phyloP scores from a whole-genome alignment of 352 stramenopile genomes.

The Globisporangium viniferum region DNA sequence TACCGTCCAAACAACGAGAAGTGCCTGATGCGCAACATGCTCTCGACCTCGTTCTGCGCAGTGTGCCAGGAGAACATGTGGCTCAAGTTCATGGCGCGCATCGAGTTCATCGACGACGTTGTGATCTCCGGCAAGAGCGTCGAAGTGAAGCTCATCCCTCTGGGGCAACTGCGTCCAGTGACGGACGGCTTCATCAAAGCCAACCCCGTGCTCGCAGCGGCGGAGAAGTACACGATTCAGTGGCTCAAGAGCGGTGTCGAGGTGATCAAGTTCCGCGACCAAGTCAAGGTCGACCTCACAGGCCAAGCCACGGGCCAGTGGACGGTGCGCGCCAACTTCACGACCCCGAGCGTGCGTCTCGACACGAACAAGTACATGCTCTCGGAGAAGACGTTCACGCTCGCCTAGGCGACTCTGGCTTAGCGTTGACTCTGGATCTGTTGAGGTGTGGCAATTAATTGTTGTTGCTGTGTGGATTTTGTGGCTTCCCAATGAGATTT shows the following conservation, averaged over 20 bases:
- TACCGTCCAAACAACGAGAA: conserved; percentile 32
- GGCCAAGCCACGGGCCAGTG: too few species aligned
- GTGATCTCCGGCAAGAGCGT: conserved; percentile 11
- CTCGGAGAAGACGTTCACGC: conserved; percentile 25
- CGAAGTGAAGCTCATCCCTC: conserved; percentile 27
- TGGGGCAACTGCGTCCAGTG: conserved; percentile 22
- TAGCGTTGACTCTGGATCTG: too few species aligned
- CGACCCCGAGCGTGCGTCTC: conserved; percentile 26
- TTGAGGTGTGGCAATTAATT: too few species aligned
- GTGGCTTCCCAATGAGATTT: too few species aligned
- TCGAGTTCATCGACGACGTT: conserved; percentile 35
- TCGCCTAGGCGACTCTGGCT: too few species aligned
- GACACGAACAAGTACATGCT: conserved; percentile 24
- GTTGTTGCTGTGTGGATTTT: too few species aligned
- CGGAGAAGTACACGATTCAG: conserved; percentile 28
- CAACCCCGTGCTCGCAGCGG: conserved; percentile 19
- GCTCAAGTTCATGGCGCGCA: conserved; percentile 27
- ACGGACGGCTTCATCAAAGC: conserved; percentile 26
- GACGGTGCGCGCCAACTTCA: conserved; percentile 20
- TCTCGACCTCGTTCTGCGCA: conserved; percentile 29
- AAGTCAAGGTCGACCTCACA: too few species aligned
- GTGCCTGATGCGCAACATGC: conserved; percentile 47
- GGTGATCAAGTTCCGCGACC: neutral
- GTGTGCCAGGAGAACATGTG: conserved; percentile 43
- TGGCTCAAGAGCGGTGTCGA: conserved; percentile 25